Conservation (phyloP, 2,329 filamentous ascomycete species). For the Talaromyces atroroseus region DNA sequence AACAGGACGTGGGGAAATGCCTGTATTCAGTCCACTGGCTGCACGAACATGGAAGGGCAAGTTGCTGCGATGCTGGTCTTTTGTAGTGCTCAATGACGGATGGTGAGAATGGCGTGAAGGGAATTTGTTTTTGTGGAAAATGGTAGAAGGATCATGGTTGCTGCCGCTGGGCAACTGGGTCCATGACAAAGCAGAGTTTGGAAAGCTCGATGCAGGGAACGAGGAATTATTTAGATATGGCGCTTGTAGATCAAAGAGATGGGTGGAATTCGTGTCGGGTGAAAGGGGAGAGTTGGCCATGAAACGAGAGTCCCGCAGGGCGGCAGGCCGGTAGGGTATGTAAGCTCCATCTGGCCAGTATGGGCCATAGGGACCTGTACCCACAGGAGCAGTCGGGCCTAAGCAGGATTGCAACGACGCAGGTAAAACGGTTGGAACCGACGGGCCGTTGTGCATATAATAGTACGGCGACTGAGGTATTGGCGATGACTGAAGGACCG, state of each 20-base stretch:
- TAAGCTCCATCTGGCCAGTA: slow-evolving; percentile 61
- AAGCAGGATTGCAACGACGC: slow-evolving; percentile 51
- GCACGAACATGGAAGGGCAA: slow-evolving; percentile 25
- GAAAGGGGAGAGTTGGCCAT: slow-evolving; percentile 23
- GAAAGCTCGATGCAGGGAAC: slow-evolving; percentile 23
- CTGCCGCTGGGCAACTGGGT: slow-evolving; percentile 24
- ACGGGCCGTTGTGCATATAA: slow-evolving; percentile 43
- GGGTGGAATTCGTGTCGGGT: slow-evolving; percentile 20
- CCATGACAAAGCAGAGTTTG: slow-evolving; percentile 25
- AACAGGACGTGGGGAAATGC: slow-evolving; percentile 18
- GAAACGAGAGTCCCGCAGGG: slow-evolving; percentile 50
- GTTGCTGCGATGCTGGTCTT: slow-evolving; percentile 21
- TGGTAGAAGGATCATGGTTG: slow-evolving; percentile 20
- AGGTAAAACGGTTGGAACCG: slow-evolving; percentile 55
- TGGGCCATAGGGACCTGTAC: slow-evolving; percentile 53
- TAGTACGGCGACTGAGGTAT: slow-evolving; percentile 36
- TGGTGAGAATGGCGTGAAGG: slow-evolving; percentile 32
- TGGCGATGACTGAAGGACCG: slow-evolving; percentile 52
- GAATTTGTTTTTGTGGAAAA: slow-evolving; percentile 32
- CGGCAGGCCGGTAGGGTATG: slow-evolving; percentile 55
- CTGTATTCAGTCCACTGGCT: slow-evolving; percentile 17
- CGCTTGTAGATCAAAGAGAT: slow-evolving; percentile 23
- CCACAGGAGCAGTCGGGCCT: slow-evolving; percentile 55
- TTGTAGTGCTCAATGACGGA: slow-evolving; percentile 23
- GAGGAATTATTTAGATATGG: slow-evolving; percentile 20